These are phyloP conservation scores for Smithsoniella earleae DNA, from an alignment of 163 green algal genomes.

Conservation along the genomic window DNA sequence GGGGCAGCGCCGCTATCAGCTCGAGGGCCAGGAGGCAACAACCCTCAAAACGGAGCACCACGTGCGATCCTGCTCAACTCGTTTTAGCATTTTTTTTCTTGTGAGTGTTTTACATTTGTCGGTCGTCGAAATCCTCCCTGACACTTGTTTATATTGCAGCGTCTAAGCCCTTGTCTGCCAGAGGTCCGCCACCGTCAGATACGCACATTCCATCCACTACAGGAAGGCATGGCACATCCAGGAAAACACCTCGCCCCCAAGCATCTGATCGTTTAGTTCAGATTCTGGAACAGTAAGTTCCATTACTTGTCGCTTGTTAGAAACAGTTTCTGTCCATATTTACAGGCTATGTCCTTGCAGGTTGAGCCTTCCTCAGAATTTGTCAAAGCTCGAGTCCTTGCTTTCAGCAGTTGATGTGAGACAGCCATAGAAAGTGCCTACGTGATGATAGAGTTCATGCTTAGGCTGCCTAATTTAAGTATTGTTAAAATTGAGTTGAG, in stretches of 20 bases:
- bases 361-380: slow-evolving; percentile 8
- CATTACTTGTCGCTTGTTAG: neutral
- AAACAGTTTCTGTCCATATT: too few species aligned
- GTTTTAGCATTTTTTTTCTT: neutral
- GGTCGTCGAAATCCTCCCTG: too few species aligned
- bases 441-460: too few species aligned
- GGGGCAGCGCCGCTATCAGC: neutral
- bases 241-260: slow-evolving; percentile 15
- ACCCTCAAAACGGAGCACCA: neutral
- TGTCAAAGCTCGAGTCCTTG: slow-evolving; percentile 23
- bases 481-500: too few species aligned
- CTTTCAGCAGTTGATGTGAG: slow-evolving; percentile 16
- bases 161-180: slow-evolving; percentile 11
- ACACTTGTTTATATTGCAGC: too few species aligned
- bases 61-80: neutral
- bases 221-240: neutral
- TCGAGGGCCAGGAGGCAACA: neutral
- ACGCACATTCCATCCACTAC: neutral
- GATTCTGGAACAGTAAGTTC: slow-evolving; percentile 10
- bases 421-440: too few species aligned
- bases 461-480: too few species aligned
- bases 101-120: too few species aligned
- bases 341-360: slow-evolving; percentile 11
- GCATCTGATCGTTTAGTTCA: neutral
- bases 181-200: slow-evolving; percentile 9